Evolutionary conservation across 495 filamentous ascomycete species (phyloP).

Genomic region (Letharia lupina): DNA sequence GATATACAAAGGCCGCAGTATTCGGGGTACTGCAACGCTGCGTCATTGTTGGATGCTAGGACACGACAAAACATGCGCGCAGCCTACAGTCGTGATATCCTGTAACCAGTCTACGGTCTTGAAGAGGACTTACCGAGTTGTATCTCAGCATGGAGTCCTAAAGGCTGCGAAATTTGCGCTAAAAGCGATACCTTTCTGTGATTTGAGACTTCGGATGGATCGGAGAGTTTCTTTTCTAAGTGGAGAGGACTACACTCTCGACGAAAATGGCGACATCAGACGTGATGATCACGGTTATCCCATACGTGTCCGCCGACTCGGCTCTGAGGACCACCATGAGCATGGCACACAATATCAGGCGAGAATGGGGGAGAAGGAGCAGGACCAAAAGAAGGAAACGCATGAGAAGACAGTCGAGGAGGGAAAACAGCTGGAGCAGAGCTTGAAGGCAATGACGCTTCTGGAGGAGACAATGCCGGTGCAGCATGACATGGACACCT

Average conservation of each 20-base stretch:
- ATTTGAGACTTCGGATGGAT: conserved; percentile 4
- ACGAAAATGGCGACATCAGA: background rate
- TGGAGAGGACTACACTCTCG: background rate
- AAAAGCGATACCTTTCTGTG: conserved; percentile 4
- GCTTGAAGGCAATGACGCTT: background rate
- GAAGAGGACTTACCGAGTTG: conserved; percentile 5
- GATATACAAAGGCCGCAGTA: conserved; percentile 11
- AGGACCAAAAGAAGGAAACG: background rate
- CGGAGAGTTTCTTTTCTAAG: background rate
- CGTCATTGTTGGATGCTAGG: conserved; percentile 13
- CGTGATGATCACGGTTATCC: background rate
- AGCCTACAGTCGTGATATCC: conserved; percentile 11
- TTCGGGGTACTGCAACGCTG: background rate
- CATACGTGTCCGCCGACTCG: background rate
- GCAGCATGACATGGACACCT: background rate
- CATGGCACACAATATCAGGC: background rate
- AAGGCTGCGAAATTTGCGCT: conserved; percentile 6
- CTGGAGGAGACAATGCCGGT: background rate
- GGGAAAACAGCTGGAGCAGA: background rate
- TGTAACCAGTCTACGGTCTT: background rate
- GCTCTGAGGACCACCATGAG: background rate
- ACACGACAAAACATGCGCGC: background rate
- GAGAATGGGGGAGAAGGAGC: background rate
- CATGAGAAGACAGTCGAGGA: background rate
- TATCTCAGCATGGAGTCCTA: conserved; percentile 2